Base-by-base conservation (phyloP, 345 rosid species). In the Hibiscus syriacus region DNA sequence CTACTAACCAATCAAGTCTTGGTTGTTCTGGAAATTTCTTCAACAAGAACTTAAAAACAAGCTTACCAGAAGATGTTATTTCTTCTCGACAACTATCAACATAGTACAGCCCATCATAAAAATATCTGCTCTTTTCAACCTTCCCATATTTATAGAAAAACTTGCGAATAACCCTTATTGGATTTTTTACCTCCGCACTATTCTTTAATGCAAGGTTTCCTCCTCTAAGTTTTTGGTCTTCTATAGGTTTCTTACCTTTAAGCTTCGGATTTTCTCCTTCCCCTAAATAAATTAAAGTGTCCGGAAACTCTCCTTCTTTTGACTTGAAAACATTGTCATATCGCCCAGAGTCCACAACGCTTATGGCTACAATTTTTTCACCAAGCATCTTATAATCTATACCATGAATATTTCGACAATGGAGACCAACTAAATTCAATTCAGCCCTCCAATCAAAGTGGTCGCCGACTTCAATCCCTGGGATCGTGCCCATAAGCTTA, bases 381-480 rank as follows among this genome's bases (percentile, higher is more conserved):
- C 76, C 79, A 3, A 72, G 55, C 7, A 77, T 74, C 73, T 81
- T 23, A 65, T 71, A 87, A 70, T 92, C 98, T 41, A 92, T 92
- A 68, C 98, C 96, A n/a, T 81, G 75, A 73, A 79, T 82, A 22
- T 67, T 48, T 60, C 38, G 85, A 12, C 82, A 85, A 77, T 92
- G 97, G 23, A 90, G 90, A 32, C 98, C 93, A 30, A 90, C 72
- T 10, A 90, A 58, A 71, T 76, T 82, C 25, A 90, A 85, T 64
- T 92, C 93, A 9, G 80, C 80, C 41, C 90, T 81, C 66, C 86
- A 92, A 30, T 79, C 85, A 79, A 88, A 90, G 72, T 75, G 90
- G 68, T 92, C 97, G 0, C 98, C 96, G 12, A 87, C 77, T 69
- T 83, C 81, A 70, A 88, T 84, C 29, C 97, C 98, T 0, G 92